Conservation (phyloP, 2,329 filamentous ascomycete genomes). For the Rosellinia necatrix region DNA sequence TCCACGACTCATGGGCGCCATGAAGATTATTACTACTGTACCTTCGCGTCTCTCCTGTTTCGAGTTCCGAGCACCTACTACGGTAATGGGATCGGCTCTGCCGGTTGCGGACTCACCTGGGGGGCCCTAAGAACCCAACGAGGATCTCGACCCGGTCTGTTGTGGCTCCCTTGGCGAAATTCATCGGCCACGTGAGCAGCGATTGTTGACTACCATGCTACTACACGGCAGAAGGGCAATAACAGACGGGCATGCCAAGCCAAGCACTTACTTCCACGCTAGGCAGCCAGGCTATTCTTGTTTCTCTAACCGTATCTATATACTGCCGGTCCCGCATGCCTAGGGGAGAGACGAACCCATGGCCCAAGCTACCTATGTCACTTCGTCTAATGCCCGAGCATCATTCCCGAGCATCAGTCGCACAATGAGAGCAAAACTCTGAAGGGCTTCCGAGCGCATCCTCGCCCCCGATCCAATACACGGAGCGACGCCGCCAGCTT, state of each 20-base stretch:
- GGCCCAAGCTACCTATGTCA: neutral
- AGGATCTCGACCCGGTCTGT: constrained; percentile 17
- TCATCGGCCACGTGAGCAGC: constrained; percentile 27
- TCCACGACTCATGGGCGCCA: no score
- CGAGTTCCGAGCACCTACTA: constrained; percentile 14
- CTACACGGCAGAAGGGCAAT: constrained; percentile 4
- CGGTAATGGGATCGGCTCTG: constrained; percentile 13
- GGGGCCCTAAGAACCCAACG: constrained; percentile 11
- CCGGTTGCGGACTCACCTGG: constrained; percentile 20
- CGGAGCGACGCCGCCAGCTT: no score
- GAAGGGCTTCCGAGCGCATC: neutral
- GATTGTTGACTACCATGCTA: constrained; percentile 8
- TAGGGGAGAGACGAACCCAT: neutral
- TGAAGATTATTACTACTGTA: no score
- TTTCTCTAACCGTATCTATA: neutral
- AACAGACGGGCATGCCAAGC: constrained; percentile 12
- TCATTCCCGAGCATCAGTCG: neutral
- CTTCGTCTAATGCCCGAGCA: neutral
- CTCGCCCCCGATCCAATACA: no score
- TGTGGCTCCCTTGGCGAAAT: constrained; percentile 22
- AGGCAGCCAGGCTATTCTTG: neutral
- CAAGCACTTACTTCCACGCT: constrained; percentile 4
- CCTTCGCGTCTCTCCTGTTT: no score
- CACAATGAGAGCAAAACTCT: neutral
- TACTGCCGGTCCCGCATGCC: neutral